These are phyloP conservation scores for Beauveria sp. DNA, from an alignment of 2,329 filamentous ascomycete genomes.

Conservation along the genomic window DNA sequence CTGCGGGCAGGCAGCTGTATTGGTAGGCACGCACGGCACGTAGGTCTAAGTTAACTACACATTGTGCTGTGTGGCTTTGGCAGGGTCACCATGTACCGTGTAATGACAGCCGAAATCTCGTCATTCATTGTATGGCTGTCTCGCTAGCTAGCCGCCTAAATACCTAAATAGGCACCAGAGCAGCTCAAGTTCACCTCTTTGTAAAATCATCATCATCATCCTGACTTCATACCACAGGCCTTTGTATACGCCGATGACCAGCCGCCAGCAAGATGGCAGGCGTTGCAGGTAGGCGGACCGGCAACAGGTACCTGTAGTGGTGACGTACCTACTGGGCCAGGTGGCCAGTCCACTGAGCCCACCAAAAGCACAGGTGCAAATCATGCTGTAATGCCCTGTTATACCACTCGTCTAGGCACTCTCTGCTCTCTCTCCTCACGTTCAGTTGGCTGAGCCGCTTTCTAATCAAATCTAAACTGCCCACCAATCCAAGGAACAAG, in stretches of 20 bases:
- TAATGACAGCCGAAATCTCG: neutral
- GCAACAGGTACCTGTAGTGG: neutral
- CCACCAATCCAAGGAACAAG: neutral
- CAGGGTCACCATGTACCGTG: neutral
- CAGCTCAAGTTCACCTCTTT: no score
- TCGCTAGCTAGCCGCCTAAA: neutral
- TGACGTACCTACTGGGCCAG: neutral
- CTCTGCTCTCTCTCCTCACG: neutral
- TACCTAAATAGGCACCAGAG: neutral
- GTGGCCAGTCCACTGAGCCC: no score
- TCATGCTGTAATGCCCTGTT: no score
- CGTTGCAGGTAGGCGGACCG: neutral
- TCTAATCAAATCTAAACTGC: constrained; percentile 1
- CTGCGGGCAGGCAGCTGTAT: no score
- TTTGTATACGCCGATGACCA: neutral
- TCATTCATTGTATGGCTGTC: neutral
- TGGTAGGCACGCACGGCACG: neutral
- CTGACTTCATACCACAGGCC: neutral
- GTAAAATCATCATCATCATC: neutral
- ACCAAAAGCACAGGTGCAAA: neutral
- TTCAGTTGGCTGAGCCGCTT: neutral
- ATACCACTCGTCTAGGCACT: neutral
- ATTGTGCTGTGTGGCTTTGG: neutral
- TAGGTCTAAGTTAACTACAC: neutral
- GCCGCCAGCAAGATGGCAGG: neutral